These are phyloP conservation scores for Cryphonectria japonica DNA, from an alignment of 2,329 filamentous ascomycete species.

Conservation along the genomic window DNA sequence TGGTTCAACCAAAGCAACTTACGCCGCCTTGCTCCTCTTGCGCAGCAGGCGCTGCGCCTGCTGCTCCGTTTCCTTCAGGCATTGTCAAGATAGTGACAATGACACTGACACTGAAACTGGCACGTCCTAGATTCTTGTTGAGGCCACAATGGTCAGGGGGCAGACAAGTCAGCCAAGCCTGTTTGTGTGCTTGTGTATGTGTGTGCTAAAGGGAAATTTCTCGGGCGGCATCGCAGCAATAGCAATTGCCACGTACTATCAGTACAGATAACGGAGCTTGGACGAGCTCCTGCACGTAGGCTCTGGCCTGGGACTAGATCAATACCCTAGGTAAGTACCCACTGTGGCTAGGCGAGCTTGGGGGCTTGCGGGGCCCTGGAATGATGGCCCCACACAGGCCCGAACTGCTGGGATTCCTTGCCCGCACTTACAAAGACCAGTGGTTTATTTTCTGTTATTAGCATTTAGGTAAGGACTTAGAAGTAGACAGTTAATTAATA, in stretches of 20 bases:
- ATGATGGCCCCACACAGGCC: neutral
- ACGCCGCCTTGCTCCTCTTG: slow-evolving; percentile 28
- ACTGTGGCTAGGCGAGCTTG: neutral
- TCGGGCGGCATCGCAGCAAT: neutral
- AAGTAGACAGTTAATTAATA: no score
- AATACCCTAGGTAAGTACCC: neutral
- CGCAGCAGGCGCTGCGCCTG: slow-evolving; percentile 28
- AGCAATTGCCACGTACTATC: slow-evolving; percentile 8
- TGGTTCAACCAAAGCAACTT: slow-evolving; percentile 4
- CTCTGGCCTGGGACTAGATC: neutral
- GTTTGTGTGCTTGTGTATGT: neutral
- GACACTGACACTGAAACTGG: slow-evolving; percentile 16
- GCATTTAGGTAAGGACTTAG: no score
- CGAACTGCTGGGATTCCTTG: neutral
- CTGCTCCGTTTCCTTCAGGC: slow-evolving; percentile 29
- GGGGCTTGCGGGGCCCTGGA: neutral
- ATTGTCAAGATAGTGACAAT: slow-evolving; percentile 19
- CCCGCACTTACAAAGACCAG: neutral
- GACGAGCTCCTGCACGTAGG: neutral
- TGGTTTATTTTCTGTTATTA: no score
- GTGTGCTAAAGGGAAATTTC: slow-evolving; percentile 1
- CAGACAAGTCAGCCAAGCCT: neutral
- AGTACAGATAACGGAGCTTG: neutral
- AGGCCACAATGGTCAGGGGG: slow-evolving; percentile 16
- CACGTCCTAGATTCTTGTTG: slow-evolving; percentile 16